phyloP scores from a whole-genome alignment of 345 rosid genomes.

The Crucihimalaya himalaica region DNA sequence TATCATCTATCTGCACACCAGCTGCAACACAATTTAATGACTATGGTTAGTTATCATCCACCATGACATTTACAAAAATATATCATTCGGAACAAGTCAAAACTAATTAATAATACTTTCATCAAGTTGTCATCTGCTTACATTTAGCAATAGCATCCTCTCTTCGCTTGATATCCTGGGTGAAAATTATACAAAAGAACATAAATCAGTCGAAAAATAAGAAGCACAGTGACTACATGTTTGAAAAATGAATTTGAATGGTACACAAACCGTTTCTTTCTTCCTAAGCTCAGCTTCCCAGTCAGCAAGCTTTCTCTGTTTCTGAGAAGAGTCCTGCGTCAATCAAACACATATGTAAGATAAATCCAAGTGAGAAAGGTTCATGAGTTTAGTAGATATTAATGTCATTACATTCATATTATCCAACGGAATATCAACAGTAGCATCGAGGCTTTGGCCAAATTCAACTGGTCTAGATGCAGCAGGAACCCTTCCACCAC shows the following conservation, averaged over 20 bases:
- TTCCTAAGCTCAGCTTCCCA: slow-evolving; percentile 96
- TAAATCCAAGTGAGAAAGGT: not conserved
- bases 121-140: slow-evolving; percentile 11
- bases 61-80: not conserved
- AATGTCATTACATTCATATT: slow-evolving; percentile 61
- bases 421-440: slow-evolving; percentile 89
- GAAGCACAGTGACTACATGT: not conserved
- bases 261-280: slow-evolving; percentile 68
- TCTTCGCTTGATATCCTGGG: slow-evolving; percentile 40
- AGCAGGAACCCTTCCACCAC: slow-evolving; percentile 63
- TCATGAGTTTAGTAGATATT: not conserved
- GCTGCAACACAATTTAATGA: slow-evolving; percentile 50
- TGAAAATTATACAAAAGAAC: not conserved
- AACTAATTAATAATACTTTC: not conserved
- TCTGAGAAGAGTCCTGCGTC: slow-evolving; percentile 67
- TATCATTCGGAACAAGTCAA: not conserved
- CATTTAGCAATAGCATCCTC: slow-evolving; percentile 41
- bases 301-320: slow-evolving; percentile 71
- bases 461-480: slow-evolving; percentile 62
- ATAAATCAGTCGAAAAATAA: not conserved
- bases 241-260: not conserved
- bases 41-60: not conserved
- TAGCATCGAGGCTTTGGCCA: slow-evolving; percentile 75
- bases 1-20: slow-evolving; percentile 67
- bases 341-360: slow-evolving; percentile 28